Percentiles rank a stretch among this genome's conserved stretches.
Conservation (phyloP, 768 basidiomycete species). For the Tulasnella sp. region DNA sequence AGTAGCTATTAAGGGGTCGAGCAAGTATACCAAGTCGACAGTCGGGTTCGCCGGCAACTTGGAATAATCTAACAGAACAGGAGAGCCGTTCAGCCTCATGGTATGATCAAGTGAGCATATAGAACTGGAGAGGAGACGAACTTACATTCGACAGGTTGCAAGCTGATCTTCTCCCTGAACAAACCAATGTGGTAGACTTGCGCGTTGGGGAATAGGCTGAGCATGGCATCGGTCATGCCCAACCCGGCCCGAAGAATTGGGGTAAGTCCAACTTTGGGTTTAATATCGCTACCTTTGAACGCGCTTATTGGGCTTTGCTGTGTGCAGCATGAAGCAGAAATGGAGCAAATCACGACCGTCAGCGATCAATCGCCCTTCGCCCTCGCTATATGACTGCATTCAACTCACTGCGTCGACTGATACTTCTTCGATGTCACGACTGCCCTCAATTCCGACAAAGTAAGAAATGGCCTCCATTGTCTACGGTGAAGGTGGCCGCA, state of each 20-base stretch:
- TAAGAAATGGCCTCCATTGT: conserved; percentile 70
- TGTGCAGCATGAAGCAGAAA: conserved; percentile 9
- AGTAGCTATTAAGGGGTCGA: conserved; percentile 92
- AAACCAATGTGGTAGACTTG: conserved; percentile 89
- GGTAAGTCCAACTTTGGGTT: conserved; percentile 74
- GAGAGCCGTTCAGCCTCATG: not conserved
- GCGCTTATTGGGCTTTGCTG: conserved; percentile 75
- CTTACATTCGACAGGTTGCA: conserved; percentile 89
- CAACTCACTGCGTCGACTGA: conserved; percentile 59
- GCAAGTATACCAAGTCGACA: conserved; percentile 77
- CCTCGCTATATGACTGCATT: not conserved
- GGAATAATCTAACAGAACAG: conserved; percentile 67
- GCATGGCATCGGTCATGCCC: conserved; percentile 85
- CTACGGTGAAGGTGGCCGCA: conserved; percentile 37
- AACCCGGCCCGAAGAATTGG: conserved; percentile 91
- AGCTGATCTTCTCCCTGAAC: conserved; percentile 77
- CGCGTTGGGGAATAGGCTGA: conserved; percentile 81
- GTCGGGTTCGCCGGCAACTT: conserved; percentile 74
- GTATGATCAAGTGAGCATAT: not conserved
- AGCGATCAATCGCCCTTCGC: not conserved
- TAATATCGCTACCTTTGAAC: conserved; percentile 73
- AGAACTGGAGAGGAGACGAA: not conserved
- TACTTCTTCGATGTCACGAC: conserved; percentile 59
- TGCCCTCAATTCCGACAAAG: conserved; percentile 80
- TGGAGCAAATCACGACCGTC: conserved; percentile 13